A percentile compares a stretch with the other conserved stretches of the same genome.
Evolutionary conservation across 345 rosid species (phyloP).

Genomic region (Anacardium occidentale): DNA sequence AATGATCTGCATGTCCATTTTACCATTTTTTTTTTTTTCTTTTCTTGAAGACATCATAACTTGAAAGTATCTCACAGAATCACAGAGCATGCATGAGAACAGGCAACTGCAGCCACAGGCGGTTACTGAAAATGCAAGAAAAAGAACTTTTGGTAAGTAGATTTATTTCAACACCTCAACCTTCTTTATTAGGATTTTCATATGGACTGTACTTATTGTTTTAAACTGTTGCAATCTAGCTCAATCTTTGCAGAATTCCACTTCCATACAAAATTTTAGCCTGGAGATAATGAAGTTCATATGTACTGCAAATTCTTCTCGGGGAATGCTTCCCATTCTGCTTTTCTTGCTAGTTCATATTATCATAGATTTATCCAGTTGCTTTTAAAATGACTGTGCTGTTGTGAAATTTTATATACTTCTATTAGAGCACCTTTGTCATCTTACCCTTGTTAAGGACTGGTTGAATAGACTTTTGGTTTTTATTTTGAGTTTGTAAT

Average conservation of each 20-base stretch:
- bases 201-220: background rate
- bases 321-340: background rate
- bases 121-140: conserved; percentile 60
- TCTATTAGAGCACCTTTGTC: background rate
- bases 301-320: background rate
- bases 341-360: background rate
- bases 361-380: background rate
- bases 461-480: background rate
- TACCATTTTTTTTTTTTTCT: background rate
- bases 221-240: conserved; percentile 5
- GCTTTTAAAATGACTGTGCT: background rate
- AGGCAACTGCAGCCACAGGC: conserved; percentile 44
- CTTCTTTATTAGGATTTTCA: background rate
- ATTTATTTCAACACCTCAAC: background rate
- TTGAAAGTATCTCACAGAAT: conserved; percentile 40
- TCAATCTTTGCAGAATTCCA: background rate
- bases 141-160: conserved; percentile 67
- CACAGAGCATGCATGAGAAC: conserved; percentile 41
- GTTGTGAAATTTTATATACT: background rate
- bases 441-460: background rate
- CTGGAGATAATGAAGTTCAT: background rate
- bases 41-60: background rate
- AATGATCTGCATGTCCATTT: background rate
- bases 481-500: background rate
- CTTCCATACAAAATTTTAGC: background rate